Percentiles rank a stretch among this genome's conserved stretches.
Conservation (phyloP, 2,329 filamentous ascomycete genomes). For the Fusarium sulawesiense region DNA sequence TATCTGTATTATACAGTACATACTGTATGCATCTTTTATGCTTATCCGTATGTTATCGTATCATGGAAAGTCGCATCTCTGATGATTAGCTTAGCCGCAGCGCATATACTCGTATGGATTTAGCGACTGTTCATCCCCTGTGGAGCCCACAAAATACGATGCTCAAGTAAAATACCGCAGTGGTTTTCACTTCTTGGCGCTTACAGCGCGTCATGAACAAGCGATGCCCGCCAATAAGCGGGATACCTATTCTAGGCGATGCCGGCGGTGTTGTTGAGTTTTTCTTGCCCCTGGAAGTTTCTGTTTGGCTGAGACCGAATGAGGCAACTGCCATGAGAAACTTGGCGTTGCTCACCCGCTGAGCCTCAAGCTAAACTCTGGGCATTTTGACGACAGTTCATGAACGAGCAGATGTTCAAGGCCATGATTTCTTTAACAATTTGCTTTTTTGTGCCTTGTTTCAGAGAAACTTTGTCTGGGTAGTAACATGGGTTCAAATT, state of each 20-base stretch:
- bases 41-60: not conserved
- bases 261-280: not conserved
- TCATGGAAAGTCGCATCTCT: not conserved
- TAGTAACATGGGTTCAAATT: not conserved
- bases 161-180: slow-evolving; percentile 18
- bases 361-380: slow-evolving; percentile 26
- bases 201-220: not conserved
- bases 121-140: not conserved
- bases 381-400: slow-evolving; percentile 5
- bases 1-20: no score
- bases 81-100: not conserved
- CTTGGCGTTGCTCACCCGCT: slow-evolving; percentile 32
- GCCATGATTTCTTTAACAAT: not conserved
- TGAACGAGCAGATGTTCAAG: not conserved
- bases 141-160: slow-evolving; percentile 14
- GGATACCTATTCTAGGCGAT: slow-evolving; percentile 26
- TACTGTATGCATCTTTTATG: not conserved
- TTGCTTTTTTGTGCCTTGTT: not conserved
- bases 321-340: slow-evolving; percentile 20
- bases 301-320: not conserved
- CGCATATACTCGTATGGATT: not conserved
- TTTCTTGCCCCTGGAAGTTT: not conserved
- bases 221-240: slow-evolving; percentile 28
- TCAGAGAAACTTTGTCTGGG: not conserved
- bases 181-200: slow-evolving; percentile 10